Percentiles rank a stretch among this genome's conserved stretches.
These are phyloP conservation scores for Beta corolliflora DNA, from an alignment of 179 eudicot genomes.

Conservation along the genomic window DNA sequence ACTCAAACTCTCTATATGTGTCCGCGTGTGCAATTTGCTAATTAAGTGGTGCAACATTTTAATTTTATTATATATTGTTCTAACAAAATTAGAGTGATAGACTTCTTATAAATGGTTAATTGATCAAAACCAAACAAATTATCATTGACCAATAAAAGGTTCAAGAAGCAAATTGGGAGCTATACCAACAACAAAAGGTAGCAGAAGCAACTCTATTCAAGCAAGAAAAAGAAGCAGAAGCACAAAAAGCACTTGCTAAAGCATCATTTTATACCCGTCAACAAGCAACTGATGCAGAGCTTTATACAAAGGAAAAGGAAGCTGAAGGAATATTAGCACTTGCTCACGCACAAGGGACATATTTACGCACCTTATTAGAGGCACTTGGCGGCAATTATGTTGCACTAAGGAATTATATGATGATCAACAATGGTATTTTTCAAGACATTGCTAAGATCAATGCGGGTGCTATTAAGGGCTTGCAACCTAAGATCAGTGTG, in stretches of 20 bases:
- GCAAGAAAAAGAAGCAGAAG: constrained; percentile 33
- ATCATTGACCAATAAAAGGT: constrained; percentile 22
- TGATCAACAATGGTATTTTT: constrained; percentile 44
- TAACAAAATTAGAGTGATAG: too few species aligned
- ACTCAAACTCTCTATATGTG: too few species aligned
- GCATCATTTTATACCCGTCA: constrained; percentile 33
- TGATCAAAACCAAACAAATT: neutral
- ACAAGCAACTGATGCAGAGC: constrained; percentile 45
- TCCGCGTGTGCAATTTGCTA: too few species aligned
- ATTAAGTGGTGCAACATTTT: too few species aligned
- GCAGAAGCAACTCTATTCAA: constrained; percentile 41
- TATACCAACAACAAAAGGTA: constrained; percentile 40
- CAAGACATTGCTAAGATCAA: constrained; percentile 41
- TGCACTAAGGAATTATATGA: constrained; percentile 44
- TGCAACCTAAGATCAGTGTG: constrained; percentile 43
- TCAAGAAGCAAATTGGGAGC: constrained; percentile 49
- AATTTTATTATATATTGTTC: too few species aligned
- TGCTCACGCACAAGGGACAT: constrained; percentile 43
- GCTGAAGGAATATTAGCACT: constrained; percentile 41
- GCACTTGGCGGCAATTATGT: constrained; percentile 37
- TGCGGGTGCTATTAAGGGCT: constrained; percentile 37
- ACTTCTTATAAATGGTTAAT: neutral
- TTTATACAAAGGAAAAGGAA: constrained; percentile 41
- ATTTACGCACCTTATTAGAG: constrained; percentile 34
- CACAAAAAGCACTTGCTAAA: constrained; percentile 35